Evolutionary conservation across 345 rosid genomes (phyloP).

Genomic region (Boechera retrofracta): DNA sequence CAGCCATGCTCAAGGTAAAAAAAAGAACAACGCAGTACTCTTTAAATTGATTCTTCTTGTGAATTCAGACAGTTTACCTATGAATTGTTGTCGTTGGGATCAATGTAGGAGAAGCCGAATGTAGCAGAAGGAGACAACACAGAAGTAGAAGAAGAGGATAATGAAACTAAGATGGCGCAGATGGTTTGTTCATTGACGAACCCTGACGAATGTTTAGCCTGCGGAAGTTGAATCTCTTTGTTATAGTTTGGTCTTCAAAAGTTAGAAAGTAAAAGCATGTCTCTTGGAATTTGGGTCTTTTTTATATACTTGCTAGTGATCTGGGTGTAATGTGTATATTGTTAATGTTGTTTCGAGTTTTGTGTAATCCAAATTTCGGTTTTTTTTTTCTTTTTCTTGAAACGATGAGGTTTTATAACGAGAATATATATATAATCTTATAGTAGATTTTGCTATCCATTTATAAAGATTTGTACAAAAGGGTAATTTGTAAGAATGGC

Average conservation of each 20-base stretch:
- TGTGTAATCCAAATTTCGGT: constrained; percentile 4
- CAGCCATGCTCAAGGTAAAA: constrained; percentile 63
- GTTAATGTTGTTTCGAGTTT: constrained; percentile 24
- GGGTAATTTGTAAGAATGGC: too few species aligned
- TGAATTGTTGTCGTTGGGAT: background rate
- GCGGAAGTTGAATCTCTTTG: constrained; percentile 65
- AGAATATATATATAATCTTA: background rate
- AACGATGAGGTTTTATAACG: background rate
- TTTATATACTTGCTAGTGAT: background rate
- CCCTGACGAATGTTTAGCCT: constrained; percentile 79
- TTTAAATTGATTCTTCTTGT: background rate
- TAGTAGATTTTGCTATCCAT: background rate
- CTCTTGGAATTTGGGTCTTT: background rate
- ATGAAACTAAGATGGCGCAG: constrained; percentile 71
- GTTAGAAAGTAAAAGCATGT: background rate
- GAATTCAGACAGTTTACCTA: constrained; percentile 7
- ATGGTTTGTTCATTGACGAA: constrained; percentile 85
- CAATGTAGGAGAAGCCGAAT: constrained; percentile 53
- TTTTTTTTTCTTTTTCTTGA: background rate
- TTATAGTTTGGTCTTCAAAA: background rate
- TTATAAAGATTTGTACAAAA: background rate
- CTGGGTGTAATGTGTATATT: background rate
- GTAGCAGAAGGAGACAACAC: constrained; percentile 29
- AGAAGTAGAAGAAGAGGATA: constrained; percentile 40
- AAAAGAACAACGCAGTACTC: background rate